Conservation (phyloP, 306 rosid species). For the Psophocarpus tetragonolobus region DNA sequence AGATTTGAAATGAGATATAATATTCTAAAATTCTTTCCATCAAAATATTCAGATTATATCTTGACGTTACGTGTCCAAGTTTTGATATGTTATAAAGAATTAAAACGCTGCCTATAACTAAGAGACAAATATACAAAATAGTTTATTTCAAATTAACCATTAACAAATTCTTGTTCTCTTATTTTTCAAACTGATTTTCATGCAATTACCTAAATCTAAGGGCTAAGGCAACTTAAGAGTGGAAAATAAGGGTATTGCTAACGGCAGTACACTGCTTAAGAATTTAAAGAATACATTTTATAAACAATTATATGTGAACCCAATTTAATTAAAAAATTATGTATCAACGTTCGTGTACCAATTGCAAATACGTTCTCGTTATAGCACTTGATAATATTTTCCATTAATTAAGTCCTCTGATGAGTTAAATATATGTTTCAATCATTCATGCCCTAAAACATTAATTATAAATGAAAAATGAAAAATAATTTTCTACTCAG, state of each 20-base stretch:
- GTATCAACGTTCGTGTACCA: too few species aligned
- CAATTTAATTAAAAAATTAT: too few species aligned
- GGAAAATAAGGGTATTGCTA: too few species aligned
- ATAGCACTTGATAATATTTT: too few species aligned
- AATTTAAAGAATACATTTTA: too few species aligned
- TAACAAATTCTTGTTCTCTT: background rate
- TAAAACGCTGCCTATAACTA: conserved; percentile 2
- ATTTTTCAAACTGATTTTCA: background rate
- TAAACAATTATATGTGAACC: too few species aligned
- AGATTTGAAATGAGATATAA: conserved; percentile 34
- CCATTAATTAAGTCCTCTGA: too few species aligned
- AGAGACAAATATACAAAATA: background rate
- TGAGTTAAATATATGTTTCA: too few species aligned
- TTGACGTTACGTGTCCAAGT: background rate
- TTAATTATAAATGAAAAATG: background rate
- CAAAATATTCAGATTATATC: conserved; percentile 34
- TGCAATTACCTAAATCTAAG: background rate
- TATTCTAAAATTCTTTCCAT: conserved; percentile 29
- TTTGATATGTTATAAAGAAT: background rate
- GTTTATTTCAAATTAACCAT: background rate
- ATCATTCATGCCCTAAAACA: background rate
- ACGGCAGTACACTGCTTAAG: too few species aligned
- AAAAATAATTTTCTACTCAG: too few species aligned
- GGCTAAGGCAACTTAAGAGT: background rate
- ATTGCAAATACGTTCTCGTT: too few species aligned